A percentile compares a stretch with the other conserved stretches of the same genome.
These are phyloP conservation scores for Boletus coccyginus DNA, from an alignment of 768 basidiomycete species.

Conservation along the genomic window DNA sequence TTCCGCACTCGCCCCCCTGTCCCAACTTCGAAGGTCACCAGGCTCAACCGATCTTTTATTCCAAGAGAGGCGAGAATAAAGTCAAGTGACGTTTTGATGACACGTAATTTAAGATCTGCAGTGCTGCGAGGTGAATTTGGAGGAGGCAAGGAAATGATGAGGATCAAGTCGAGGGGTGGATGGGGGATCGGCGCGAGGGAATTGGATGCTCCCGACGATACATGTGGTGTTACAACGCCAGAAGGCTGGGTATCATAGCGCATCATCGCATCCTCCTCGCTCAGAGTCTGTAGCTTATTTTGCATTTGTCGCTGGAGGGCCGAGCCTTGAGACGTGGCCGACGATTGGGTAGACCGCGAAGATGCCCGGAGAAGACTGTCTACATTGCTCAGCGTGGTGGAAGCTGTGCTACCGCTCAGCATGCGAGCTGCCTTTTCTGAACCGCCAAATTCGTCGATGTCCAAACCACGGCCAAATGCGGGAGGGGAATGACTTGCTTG, in stretches of 20 bases:
- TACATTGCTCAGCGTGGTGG: slow-evolving; percentile 56
- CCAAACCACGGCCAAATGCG: slow-evolving; percentile 39
- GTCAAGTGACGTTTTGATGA: slow-evolving; percentile 85
- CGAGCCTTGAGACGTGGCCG: slow-evolving; percentile 70
- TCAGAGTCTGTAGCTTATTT: slow-evolving; percentile 59
- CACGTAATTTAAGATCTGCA: slow-evolving; percentile 81
- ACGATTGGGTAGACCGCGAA: slow-evolving; percentile 68
- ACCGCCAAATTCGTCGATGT: slow-evolving; percentile 77
- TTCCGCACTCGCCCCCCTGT: slow-evolving; percentile 77
- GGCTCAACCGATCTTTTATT: slow-evolving; percentile 74
- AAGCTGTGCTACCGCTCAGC: slow-evolving; percentile 70
- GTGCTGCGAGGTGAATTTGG: slow-evolving; percentile 70
- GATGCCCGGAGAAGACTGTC: slow-evolving; percentile 67
- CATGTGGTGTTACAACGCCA: slow-evolving; percentile 64
- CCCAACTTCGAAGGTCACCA: slow-evolving; percentile 94
- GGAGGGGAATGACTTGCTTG: slow-evolving; percentile 36
- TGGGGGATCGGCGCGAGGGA: slow-evolving; percentile 80
- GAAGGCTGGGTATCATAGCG: slow-evolving; percentile 50
- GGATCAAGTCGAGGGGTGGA: slow-evolving; percentile 87
- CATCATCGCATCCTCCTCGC: slow-evolving; percentile 67
- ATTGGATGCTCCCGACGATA: slow-evolving; percentile 73
- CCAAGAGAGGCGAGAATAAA: slow-evolving; percentile 80
- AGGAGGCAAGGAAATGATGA: slow-evolving; percentile 86
- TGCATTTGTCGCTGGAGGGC: slow-evolving; percentile 34
- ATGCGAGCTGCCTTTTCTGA: slow-evolving; percentile 74